Base-by-base conservation (phyloP, 1,284 basidiomycete species). In the Puccinia brachypodii region DNA sequence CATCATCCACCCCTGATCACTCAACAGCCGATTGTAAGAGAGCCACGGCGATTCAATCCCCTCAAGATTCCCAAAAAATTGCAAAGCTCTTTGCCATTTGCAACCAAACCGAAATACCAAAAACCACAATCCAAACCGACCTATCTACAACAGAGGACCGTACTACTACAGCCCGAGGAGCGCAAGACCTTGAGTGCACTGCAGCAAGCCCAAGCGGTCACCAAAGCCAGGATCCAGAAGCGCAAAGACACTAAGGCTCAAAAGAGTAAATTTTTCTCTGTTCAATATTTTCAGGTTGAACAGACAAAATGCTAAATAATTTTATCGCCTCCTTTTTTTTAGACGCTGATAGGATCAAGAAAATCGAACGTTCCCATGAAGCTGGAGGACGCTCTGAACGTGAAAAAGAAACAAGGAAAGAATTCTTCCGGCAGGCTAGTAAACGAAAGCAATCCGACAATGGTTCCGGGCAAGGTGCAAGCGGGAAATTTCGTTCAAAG, bases 111-210 rank as follows among this genome's bases (percentile, higher is more conserved):
- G 25, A 94, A 94, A 86, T 86, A 92, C 58, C 92, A 93, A 89
- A 90, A 90, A 84, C 89, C 92, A 14, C 94, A 94, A 87, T 88
- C 88, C 58, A 89, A 89, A 79, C 89, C 90, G 85, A 96, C 95
- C 28, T 96, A 97, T 87, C 87, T 96, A 86, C 93, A 95, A 87
- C 93, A 93, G 86, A 92, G 96, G 22, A 95, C 96, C 0, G 96
- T 98, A 22, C 92, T 99, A 62, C 89, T 99, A 89, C 94, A 96
- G 86, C 93, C 94, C 1, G 94, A 97, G 85, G 96, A 99, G 89
- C 94, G 92, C 89, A 93, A 92, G 86, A 95, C 96, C 0, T 88
- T 98, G 33, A 92, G 93, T n/a, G 87, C 98, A 53, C 87, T 99
- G 85, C 96, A 99, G 87, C 96, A 98, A 89, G 95, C 98, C 85